Evolutionary conservation across 2,329 filamentous ascomycete genomes (phyloP).

Genomic region (Trichoderma sp.): DNA sequence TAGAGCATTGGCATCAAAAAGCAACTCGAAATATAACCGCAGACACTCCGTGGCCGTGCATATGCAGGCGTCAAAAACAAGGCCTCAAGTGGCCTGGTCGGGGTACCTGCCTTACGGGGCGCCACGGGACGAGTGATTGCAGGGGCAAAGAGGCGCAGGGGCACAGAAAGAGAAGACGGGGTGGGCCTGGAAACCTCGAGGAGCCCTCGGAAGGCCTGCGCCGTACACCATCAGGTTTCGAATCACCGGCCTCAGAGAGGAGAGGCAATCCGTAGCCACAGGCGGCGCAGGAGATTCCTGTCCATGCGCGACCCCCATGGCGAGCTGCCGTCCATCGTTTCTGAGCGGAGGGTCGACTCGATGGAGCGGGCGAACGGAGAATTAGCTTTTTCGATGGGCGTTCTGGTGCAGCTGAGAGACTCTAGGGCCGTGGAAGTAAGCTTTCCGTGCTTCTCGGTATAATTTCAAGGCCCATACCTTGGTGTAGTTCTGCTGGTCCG

Average conservation of each 20-base stretch:
- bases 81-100: slow-evolving; percentile 9
- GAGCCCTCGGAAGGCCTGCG: not conserved
- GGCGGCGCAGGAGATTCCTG: slow-evolving; percentile 8
- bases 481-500: too few relatives aligned
- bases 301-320: not conserved
- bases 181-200: slow-evolving; percentile 5
- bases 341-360: not conserved
- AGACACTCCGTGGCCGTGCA: slow-evolving; percentile 12
- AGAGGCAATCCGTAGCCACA: slow-evolving; percentile 4
- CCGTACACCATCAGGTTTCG: slow-evolving; percentile 10
- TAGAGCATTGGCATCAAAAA: slow-evolving; percentile 2
- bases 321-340: not conserved
- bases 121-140: slow-evolving; percentile 13
- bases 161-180: not conserved
- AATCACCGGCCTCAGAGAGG: not conserved
- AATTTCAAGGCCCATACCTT: not conserved
- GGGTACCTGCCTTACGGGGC: slow-evolving; percentile 21
- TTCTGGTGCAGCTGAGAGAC: not conserved
- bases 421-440: not conserved
- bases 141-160: slow-evolving; percentile 13
- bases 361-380: slow-evolving; percentile 12
- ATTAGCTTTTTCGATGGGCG: not conserved
- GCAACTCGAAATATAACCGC: slow-evolving; percentile 12
- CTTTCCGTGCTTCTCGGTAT: not conserved
- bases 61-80: slow-evolving; percentile 13